These are phyloP conservation scores for Medicago truncatula DNA, from an alignment of 306 rosid genomes.

Conservation along the genomic window MtrunA17r5.0-ANR NC_053049.1:43653501-43654000, in stretches of 20 bases:
- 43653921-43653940: neutral
- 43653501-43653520: too few species aligned
- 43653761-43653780: neutral
- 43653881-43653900: neutral
- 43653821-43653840: neutral
- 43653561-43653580: too few species aligned
- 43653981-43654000: conserved; percentile 20
- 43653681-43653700: too few species aligned
- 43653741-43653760: too few species aligned
- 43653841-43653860: neutral
- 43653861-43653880: neutral
- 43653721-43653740: too few species aligned
- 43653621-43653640: neutral
- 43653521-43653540: too few species aligned
- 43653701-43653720: too few species aligned
- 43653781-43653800: neutral
- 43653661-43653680: neutral
- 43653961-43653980: conserved; percentile 13
- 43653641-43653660: neutral
- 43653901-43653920: conserved; percentile 13
- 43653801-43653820: too few species aligned
- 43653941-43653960: conserved; percentile 3
- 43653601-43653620: neutral
- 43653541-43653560: too few species aligned
- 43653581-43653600: neutral